Conservation (phyloP, 257 asterid species). For the Lavandula angustifolia region DNA sequence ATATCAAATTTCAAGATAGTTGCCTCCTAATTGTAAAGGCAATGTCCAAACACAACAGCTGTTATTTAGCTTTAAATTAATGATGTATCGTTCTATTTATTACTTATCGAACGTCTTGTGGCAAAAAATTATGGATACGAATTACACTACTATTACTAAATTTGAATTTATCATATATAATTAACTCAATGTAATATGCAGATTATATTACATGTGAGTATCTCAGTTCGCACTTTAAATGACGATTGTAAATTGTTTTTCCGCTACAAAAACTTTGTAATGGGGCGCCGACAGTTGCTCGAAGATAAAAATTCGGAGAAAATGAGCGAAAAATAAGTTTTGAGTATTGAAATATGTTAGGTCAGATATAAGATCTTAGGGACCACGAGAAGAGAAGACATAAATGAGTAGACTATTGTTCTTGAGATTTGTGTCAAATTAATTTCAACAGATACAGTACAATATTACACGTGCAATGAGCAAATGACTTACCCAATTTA, state of each 20-base stretch:
- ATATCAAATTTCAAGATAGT: conserved; percentile 66
- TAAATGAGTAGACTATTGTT: conserved; percentile 23
- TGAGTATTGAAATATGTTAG: conserved; percentile 39
- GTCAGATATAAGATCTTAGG: conserved; percentile 49
- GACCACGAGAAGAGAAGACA: conserved; percentile 41
- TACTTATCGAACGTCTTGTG: too few species aligned
- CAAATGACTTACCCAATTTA: conserved; percentile 28
- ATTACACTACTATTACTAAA: too few species aligned
- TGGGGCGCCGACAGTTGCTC: conserved; percentile 72
- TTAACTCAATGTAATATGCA: too few species aligned
- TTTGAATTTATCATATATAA: too few species aligned
- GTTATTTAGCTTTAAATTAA: conserved; percentile 37
- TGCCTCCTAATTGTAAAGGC: conserved; percentile 64
- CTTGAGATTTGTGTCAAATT: conserved; percentile 59
- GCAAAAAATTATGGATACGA: too few species aligned
- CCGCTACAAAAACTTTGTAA: neutral
- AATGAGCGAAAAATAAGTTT: neutral
- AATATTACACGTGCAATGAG: conserved; percentile 61
- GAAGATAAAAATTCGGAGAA: conserved; percentile 24
- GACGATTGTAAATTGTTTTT: too few species aligned
- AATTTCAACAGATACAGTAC: conserved; percentile 35
- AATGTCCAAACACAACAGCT: conserved; percentile 72
- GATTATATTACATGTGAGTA: too few species aligned
- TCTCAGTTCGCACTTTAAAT: too few species aligned
- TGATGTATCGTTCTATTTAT: too few species aligned